Base-by-base conservation (phyloP, 2,329 filamentous ascomycete species). In the Cordyceps tenuipes region DNA sequence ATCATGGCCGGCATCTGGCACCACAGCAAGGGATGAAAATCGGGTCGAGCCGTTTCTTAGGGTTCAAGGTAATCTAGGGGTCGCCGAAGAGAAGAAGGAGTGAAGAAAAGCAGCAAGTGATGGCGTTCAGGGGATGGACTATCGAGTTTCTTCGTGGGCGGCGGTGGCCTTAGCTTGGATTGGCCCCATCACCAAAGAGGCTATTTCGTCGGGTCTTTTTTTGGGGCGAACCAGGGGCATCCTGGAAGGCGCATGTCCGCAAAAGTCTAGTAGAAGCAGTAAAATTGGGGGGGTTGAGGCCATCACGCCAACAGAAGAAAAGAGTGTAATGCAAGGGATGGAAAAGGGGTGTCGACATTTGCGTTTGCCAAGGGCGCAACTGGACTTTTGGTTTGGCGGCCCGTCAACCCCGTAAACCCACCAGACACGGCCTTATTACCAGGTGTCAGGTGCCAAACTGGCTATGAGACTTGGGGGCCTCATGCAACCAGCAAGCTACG, bases 1-100 rank as follows among this genome's bases (percentile, higher is more conserved):
- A 36, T 19, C 6, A 31, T 7, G 29, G n/a, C 50, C 41, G 29
- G 12, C 19, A 13, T n/a, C 52, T 21, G 43, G 43, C n/a, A 46
- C 43, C 43, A 12, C n/a, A n/a, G 34, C 21, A 23, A 12, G 23
- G 26, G 8, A 19, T 43, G 31, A 58, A 58, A 51, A 58, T 26
- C 26, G 56, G 56, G 56, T 39, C 56, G n/a, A 44, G 56, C 39
- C 36, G 48, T 52, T 51, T 47, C 44, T 46, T 29, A 8, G 56
- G 48, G 36, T 10, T 34, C 9, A 12, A 43, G 23, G 17, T 17
- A n/a, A n/a, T 21, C 19, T 17, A 46, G 19, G 44, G 46, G 6
- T 7, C 53, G 17, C 41, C 39, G 39, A 43, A n/a, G 39, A 43
- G 39, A 17, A 43, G 39, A 6, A 43, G 13, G 34, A 36, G 34